These are phyloP conservation scores for Sugiyamaella mastotermitis DNA, from an alignment of 805 yeast species.

Conservation along the genomic window DNA sequence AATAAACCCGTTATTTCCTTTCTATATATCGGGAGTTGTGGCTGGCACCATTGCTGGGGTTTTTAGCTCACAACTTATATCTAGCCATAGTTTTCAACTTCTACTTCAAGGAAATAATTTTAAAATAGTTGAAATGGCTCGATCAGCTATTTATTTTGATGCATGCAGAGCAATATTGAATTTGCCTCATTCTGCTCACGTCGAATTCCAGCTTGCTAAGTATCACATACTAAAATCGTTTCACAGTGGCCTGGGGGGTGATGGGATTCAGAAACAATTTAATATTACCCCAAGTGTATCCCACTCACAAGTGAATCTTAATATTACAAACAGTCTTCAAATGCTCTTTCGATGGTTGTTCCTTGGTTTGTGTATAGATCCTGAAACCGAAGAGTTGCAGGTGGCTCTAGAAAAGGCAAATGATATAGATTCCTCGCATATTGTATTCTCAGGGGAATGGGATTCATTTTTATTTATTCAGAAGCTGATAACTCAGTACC, in stretches of 20 bases:
- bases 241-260: constrained; percentile 5
- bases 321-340: background rate
- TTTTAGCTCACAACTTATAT: too few species aligned
- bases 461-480: constrained; percentile 6
- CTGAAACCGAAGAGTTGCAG: constrained; percentile 6
- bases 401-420: background rate
- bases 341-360: constrained; percentile 11
- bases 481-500: constrained; percentile 1
- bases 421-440: constrained; percentile 1
- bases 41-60: too few species aligned
- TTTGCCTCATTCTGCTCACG: constrained; percentile 3
- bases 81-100: too few species aligned
- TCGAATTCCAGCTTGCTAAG: constrained; percentile 4
- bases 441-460: constrained; percentile 14
- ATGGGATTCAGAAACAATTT: background rate
- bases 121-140: too few species aligned
- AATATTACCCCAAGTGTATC: background rate
- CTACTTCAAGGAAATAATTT: too few species aligned
- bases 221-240: constrained; percentile 6
- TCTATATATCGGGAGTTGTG: too few species aligned
- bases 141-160: too few species aligned
- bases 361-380: constrained; percentile 11
- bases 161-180: constrained; percentile 6
- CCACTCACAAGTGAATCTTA: background rate
- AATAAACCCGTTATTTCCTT: background rate